Evolutionary conservation across 2,329 filamentous ascomycete species (phyloP), one percentile per base, ranked within the genome.

Genomic region (Alternaria sp.): DNA sequence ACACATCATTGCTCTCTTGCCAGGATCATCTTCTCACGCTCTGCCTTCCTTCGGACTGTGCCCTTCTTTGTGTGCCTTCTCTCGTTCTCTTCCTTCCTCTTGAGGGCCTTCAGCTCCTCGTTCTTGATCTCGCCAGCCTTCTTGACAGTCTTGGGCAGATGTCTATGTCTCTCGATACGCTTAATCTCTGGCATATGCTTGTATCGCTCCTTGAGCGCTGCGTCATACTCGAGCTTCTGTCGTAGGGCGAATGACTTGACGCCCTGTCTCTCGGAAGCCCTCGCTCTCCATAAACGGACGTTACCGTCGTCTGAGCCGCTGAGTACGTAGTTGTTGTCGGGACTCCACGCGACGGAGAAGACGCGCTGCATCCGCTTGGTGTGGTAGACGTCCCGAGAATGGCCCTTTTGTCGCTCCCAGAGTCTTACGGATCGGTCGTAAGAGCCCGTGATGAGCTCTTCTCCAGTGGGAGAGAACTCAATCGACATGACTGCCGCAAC

Each of bases 341-440:
- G 91, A 0, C 93, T 95, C 85, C 91, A 98, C 63, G 87, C 88
- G 48, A 89, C 89, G 9, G 90, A 89, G 82, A 96, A 96, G 57
- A 97, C 93, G 69, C 94, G 88, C 82, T 98, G 94, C 94, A 97
- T 97, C 65, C 95, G 89, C 81, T 97, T 96, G 18, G 95, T 98
- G 82, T 98, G 94, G 81, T 98, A 99, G 49, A 97, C 89, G 75
- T 99, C 95, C 69, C 94, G 87, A 14, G 91, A 94, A 79, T 95
- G 92, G 24, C 94, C 94, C 63, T 89, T 84, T 66, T 89, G 87
- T 57, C 91, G 87, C 75, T 88, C 88, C 91, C 93, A 98, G 51
- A 98, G 82, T 51, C 95, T 88, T 53, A 99, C 85, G 5, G 93
- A 97, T 63, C 93, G 89, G 75, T 96, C 92, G 81, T 95, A 96